These are phyloP conservation scores for Rosellinia necatrix DNA, from an alignment of 2,329 filamentous ascomycete genomes.

Conservation along the genomic window DNA sequence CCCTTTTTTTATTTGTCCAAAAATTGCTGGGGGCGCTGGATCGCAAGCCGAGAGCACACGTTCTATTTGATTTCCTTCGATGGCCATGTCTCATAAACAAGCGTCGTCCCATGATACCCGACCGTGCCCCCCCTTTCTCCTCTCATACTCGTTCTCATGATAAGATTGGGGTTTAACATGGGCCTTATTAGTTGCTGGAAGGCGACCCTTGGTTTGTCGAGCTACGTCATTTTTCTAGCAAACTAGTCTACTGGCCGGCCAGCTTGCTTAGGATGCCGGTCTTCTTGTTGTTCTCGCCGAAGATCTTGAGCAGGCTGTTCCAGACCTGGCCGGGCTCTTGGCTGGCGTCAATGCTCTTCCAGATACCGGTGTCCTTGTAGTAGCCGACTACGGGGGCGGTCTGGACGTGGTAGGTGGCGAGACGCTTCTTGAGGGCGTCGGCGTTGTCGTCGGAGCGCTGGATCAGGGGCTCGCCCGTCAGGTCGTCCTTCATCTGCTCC, in stretches of 20 bases:
- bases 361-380: conserved; percentile 97
- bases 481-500: conserved; percentile 89
- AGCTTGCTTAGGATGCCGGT: conserved; percentile 51
- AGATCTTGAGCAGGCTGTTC: conserved; percentile 87
- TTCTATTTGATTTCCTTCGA: conserved; percentile 8
- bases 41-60: conserved; percentile 8
- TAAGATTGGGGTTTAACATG: neutral
- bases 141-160: conserved; percentile 4
- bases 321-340: conserved; percentile 95
- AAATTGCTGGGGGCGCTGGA: conserved; percentile 9
- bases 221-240: neutral
- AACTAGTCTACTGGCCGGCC: conserved; percentile 34
- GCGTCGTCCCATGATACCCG: neutral
- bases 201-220: neutral
- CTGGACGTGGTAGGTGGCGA: conserved; percentile 92
- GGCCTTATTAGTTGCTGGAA: neutral
- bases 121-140: too few species aligned
- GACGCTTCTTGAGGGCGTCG: conserved; percentile 91
- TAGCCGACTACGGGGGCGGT: conserved; percentile 91
- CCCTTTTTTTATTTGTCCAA: too few species aligned
- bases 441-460: conserved; percentile 98
- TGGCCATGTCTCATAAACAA: conserved; percentile 10
- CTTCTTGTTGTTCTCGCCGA: conserved; percentile 67
- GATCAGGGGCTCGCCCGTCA: conserved; percentile 94
- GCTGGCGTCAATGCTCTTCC: conserved; percentile 92